Conservation (phyloP, 495 filamentous ascomycete species). For the Parathielavia hyrcaniae region DNA sequence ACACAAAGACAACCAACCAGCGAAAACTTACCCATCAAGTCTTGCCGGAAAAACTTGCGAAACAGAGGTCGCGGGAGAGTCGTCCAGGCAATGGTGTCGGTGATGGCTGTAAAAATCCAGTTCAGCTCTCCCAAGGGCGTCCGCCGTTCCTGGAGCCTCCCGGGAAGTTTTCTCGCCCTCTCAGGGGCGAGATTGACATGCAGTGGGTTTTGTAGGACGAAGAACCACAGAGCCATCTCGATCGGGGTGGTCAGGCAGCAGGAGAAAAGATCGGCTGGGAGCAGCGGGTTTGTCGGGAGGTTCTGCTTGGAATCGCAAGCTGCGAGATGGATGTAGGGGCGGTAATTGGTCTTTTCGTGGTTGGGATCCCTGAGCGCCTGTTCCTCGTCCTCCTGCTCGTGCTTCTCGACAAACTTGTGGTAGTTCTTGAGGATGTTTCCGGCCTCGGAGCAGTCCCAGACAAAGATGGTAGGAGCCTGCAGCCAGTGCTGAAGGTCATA, state of each 20-base stretch:
- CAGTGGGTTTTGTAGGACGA: constrained; percentile 86
- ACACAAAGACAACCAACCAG: not conserved
- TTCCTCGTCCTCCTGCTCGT: constrained; percentile 78
- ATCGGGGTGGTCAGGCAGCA: constrained; percentile 95
- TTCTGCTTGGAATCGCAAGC: constrained; percentile 85
- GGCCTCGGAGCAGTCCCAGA: constrained; percentile 95
- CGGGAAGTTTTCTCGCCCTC: constrained; percentile 73
- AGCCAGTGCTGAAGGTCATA: constrained; percentile 97
- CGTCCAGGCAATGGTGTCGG: constrained; percentile 98
- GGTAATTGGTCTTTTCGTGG: constrained; percentile 57
- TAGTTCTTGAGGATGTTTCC: constrained; percentile 94
- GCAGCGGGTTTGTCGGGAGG: constrained; percentile 89
- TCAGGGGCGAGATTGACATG: constrained; percentile 68
- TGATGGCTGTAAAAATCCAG: constrained; percentile 99
- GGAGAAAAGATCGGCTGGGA: constrained; percentile 94
- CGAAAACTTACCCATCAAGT: constrained; percentile 65
- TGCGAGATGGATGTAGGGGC: constrained; percentile 80
- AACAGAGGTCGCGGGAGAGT: constrained; percentile 81
- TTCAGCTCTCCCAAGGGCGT: constrained; percentile 94
- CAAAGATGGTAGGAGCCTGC: constrained; percentile 88
- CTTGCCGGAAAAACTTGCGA: constrained; percentile 93
- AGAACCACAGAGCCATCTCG: constrained; percentile 91
- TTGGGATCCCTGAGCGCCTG: constrained; percentile 64
- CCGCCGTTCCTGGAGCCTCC: constrained; percentile 82
- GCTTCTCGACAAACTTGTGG: constrained; percentile 87